phyloP scores from a whole-genome alignment of 495 filamentous ascomycete genomes.

The Darksidea phi region DNA sequence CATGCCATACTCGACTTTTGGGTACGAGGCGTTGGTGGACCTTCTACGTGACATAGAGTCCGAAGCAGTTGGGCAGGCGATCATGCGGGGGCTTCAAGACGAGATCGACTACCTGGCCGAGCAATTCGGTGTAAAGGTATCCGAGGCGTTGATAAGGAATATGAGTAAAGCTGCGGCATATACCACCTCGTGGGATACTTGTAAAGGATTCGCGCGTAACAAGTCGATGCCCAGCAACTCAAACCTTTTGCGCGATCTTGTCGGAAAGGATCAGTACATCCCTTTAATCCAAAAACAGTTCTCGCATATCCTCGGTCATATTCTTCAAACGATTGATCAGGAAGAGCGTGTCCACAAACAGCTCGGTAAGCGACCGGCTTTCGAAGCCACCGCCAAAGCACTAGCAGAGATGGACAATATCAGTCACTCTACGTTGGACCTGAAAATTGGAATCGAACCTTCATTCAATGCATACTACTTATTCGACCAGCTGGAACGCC shows the following conservation, averaged over 20 bases:
- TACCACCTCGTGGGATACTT: constrained; percentile 73
- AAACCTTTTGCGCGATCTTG: constrained; percentile 60
- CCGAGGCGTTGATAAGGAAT: constrained; percentile 59
- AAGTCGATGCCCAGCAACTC: constrained; percentile 54
- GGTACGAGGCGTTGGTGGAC: constrained; percentile 65
- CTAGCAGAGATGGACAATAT: constrained; percentile 65
- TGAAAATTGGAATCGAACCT: constrained; percentile 80
- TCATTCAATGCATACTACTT: constrained; percentile 78
- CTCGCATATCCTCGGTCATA: constrained; percentile 67
- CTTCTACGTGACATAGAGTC: constrained; percentile 71
- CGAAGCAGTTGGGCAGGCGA: constrained; percentile 77
- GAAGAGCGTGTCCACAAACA: constrained; percentile 75
- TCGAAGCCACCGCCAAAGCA: constrained; percentile 58
- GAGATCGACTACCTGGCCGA: constrained; percentile 58
- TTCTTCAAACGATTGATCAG: constrained; percentile 68
- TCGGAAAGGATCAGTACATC: constrained; percentile 66
- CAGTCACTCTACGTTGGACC: constrained; percentile 55
- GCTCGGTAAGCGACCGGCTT: constrained; percentile 62
- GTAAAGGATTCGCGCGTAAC: constrained; percentile 53
- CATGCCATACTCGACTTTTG: constrained; percentile 81
- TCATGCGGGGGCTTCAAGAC: constrained; percentile 74
- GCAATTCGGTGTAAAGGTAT: constrained; percentile 46
- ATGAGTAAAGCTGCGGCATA: constrained; percentile 85
- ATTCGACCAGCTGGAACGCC: constrained; percentile 66
- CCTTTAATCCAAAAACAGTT: constrained; percentile 65